These are phyloP conservation scores for Echinochloa phyllopogon DNA, from an alignment of 176 grass and related monocot genomes.

Conservation along the genomic window DNA sequence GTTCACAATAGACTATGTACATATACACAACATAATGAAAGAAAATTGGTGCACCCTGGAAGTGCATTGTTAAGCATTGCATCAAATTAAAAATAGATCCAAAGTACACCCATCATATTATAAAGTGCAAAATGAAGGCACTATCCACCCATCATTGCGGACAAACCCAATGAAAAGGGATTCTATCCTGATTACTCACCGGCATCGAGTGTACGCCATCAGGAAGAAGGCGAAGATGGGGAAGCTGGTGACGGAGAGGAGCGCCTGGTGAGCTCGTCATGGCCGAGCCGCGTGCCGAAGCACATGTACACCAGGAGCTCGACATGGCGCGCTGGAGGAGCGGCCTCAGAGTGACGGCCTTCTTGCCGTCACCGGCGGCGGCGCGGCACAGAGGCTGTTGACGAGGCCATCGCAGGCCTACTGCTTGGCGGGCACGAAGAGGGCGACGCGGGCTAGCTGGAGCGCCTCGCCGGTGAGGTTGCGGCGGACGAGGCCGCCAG, in stretches of 20 bases:
- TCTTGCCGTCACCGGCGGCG: background rate
- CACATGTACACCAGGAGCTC: conserved; percentile 67
- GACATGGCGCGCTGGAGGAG: conserved; percentile 51
- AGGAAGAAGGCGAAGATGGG: conserved; percentile 63
- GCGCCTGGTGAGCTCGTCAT: background rate
- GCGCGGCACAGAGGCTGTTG: background rate
- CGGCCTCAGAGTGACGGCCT: background rate
- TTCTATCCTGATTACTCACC: too few relatives aligned
- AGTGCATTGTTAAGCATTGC: too few relatives aligned
- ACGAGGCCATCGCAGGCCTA: conserved; percentile 49
- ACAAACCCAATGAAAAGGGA: too few relatives aligned
- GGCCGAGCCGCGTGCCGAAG: conserved; percentile 52
- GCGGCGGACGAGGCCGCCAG: conserved; percentile 61
- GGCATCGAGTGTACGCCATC: too few relatives aligned
- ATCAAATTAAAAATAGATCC: too few relatives aligned
- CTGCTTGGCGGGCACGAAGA: conserved; percentile 35
- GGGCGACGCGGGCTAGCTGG: background rate
- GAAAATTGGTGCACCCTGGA: too few relatives aligned
- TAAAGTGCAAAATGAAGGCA: too few relatives aligned
- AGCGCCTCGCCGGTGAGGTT: conserved; percentile 58
- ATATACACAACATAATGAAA: too few relatives aligned
- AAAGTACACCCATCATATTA: too few relatives aligned
- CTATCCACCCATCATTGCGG: too few relatives aligned
- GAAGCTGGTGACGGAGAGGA: conserved; percentile 30
- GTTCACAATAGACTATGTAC: too few relatives aligned